phyloP scores from a whole-genome alignment of 495 filamentous ascomycete genomes.

The Aspergillus funiculosus region DNA sequence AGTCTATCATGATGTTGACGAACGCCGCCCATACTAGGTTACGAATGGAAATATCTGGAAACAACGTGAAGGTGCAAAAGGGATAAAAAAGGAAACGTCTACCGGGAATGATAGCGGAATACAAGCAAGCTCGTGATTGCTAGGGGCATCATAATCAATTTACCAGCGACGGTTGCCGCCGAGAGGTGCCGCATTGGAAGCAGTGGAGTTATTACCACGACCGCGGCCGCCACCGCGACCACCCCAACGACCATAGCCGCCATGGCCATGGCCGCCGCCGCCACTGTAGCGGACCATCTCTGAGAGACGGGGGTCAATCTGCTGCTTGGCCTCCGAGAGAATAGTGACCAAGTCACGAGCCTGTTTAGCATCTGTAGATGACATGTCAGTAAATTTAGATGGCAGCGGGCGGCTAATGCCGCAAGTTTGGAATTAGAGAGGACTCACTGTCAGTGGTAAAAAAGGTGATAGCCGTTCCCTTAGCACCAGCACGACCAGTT shows the following conservation, averaged over 20 bases:
- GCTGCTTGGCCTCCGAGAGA: conserved; percentile 94
- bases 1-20: conserved; percentile 43
- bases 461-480: conserved; percentile 83
- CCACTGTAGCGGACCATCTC: conserved; percentile 95
- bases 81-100: conserved; percentile 30
- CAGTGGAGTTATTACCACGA: conserved; percentile 49
- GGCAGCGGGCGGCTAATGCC: no score
- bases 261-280: conserved; percentile 71
- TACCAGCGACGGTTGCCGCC: conserved; percentile 60
- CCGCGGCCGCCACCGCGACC: conserved; percentile 57
- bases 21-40: conserved; percentile 43
- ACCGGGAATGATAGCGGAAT: conserved; percentile 30
- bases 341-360: conserved; percentile 92
- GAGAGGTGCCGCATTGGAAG: conserved; percentile 58
- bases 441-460: conserved; percentile 97
- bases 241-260: conserved; percentile 56
- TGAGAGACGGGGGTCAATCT: conserved; percentile 89
- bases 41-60: conserved; percentile 26
- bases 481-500: conserved; percentile 87
- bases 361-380: conserved; percentile 75
- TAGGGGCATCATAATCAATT: conserved; percentile 21
- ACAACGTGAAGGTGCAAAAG: conserved; percentile 20
- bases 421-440: background rate
- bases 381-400: conserved; percentile 25
- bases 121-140: conserved; percentile 32